Evolutionary conservation across 2,329 filamentous ascomycete genomes (phyloP), one percentile per base, ranked within the genome.

Genomic region (Colletotrichum cuscutae): DNA sequence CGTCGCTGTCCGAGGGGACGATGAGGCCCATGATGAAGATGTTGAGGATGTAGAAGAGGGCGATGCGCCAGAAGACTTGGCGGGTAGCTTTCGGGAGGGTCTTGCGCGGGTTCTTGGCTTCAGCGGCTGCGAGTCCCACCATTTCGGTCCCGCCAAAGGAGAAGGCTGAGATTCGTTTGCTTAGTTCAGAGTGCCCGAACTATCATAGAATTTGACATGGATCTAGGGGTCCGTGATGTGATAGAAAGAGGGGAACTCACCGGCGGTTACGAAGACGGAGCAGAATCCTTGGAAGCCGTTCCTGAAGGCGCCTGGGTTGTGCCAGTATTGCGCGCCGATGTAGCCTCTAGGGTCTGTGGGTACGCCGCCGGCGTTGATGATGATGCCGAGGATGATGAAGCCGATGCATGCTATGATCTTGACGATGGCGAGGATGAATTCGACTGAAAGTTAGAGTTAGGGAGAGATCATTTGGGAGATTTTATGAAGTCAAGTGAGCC

Each of bases 371-470:
- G 65, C 72, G 69, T 77, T 77, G 26, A 77, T 75, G 49, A 77
- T 46, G 56, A 77, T 73, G 28, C 76, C 76, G 59, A 77, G 74
- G 15, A 77, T 68, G 30, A 73, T 73, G 68, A 73, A 73, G 61
- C 71, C 71, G 13, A 57, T 58, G 57, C 71, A 73, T 19, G 71
- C 71, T 46, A 57, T 52, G 24, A 92, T 85, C 79, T 92, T 92
- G 78, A 91, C 84, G 69, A 87, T 82, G 74, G 85, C 85, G 22
- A 91, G 85, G 32, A 88, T 72, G 74, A 91, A 91, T 77, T 92
- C 90, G 74, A 90, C 87, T 46, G 2, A 1, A 19, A 5, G 5
- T 6, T 26, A 42, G 13, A 42, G 37, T 19, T 42, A 42, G 37
- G 5, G 37, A 15, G 37, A 42, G 4, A 1, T 13, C 7, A 42